These are phyloP conservation scores for Suillus tomentosus DNA, from an alignment of 768 basidiomycete genomes.

Conservation along the genomic window DNA sequence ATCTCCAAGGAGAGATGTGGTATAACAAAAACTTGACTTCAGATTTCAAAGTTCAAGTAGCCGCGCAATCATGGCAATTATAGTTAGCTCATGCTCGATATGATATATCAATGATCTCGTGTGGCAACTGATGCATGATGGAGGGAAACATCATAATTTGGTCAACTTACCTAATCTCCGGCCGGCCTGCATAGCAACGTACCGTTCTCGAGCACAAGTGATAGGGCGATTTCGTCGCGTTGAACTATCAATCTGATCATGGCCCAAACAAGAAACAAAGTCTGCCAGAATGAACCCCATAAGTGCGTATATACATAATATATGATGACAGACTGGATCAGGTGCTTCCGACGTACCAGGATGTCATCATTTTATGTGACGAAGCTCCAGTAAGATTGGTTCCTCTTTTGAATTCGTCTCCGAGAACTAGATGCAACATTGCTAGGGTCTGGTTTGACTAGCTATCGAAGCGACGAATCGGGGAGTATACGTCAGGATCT, in stretches of 20 bases:
- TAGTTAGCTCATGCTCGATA: not conserved
- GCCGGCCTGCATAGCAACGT: not conserved
- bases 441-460: slow-evolving; percentile 21
- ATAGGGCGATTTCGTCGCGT: not conserved
- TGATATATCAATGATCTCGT: not conserved
- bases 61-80: not conserved
- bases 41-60: not conserved
- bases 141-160: not conserved
- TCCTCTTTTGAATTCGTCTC: slow-evolving; percentile 16
- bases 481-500: slow-evolving; percentile 32
- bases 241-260: not conserved
- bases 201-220: not conserved
- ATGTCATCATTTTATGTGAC: not conserved
- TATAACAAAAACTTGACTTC: not conserved
- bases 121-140: not conserved
- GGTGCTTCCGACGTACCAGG: not conserved
- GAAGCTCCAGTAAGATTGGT: not conserved
- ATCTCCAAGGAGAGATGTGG: not conserved
- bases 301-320: not conserved
- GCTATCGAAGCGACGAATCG: slow-evolving; percentile 23
- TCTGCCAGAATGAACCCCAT: not conserved
- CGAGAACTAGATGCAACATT: slow-evolving; percentile 28
- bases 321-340: not conserved
- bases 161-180: not conserved
- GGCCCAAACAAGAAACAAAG: not conserved